Evolutionary conservation across 306 rosid species (phyloP).

Genomic region (Corylus avellana): DNA sequence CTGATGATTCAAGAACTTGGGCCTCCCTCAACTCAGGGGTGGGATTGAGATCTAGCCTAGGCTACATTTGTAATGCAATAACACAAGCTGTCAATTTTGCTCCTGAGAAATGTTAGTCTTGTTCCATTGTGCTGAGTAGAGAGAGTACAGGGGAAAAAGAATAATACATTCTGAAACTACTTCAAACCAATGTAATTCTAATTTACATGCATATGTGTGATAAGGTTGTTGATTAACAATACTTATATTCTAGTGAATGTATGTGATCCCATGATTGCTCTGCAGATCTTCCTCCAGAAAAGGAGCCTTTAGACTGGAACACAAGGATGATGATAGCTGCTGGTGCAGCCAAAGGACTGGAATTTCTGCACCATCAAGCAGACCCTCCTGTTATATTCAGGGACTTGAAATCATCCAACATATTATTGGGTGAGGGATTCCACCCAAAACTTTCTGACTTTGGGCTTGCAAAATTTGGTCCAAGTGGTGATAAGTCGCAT

Average conservation of each 20-base stretch:
- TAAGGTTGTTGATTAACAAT: not conserved
- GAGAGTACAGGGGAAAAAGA: too few relatives aligned
- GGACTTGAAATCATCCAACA: conserved; percentile 66
- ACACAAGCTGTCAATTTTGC: not conserved
- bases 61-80: not conserved
- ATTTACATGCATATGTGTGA: conserved; percentile 2
- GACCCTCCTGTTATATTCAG: conserved; percentile 66
- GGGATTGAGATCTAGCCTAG: not conserved
- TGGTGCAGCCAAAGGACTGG: conserved; percentile 72
- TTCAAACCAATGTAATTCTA: not conserved
- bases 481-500: conserved; percentile 59
- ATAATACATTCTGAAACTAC: too few relatives aligned
- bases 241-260: not conserved
- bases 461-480: conserved; percentile 74
- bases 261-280: conserved; percentile 1
- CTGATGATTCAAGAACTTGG: too few relatives aligned
- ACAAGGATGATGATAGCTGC: conserved; percentile 68
- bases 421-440: conserved; percentile 52
- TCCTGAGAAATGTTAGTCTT: too few relatives aligned
- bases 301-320: conserved; percentile 60
- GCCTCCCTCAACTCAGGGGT: not conserved
- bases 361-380: conserved; percentile 62
- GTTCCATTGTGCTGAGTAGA: too few relatives aligned
- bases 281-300: conserved; percentile 39
- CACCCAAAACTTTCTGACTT: conserved; percentile 72